Evolutionary conservation across 768 basidiomycete species (phyloP), one percentile per base, ranked within the genome.

Genomic region (Lactifluus rugatus): DNA sequence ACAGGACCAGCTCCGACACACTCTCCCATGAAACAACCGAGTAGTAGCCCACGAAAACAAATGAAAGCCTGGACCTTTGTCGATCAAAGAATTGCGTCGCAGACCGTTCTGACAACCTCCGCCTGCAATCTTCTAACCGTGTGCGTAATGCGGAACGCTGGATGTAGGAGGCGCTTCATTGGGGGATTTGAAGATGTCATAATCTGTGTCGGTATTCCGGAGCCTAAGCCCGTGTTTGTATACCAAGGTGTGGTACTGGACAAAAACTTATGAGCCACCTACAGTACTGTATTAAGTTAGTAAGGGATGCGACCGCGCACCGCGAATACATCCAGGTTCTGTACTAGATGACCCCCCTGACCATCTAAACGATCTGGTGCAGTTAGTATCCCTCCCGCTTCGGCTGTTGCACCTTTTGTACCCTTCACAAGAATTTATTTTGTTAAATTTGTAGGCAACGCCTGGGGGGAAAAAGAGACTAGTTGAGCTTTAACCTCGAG

Each of bases 301-400:
- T 66, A 5, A 81, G 48, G 7, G 80, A 78, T 88, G 45, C 83
- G 75, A 0, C 87, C 89, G 67, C 91, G 89, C 34, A 79, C 50
- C 8, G 83, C 87, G 52, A 92, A 67, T 0, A 81, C 74, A 26
- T 85, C 79, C 36, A 92, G 72, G 68, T 92, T 92, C 71, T 81
- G 80, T 41, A 76, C 74, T 77, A 85, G 89, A 67, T 92, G 88
- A 74, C 81, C 63, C 78, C 77, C 3, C 88, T 89, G 42, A 90
- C 87, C 62, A 91, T 87, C 70, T 97, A 93, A 63, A 97, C 78
- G 54, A 95, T 74, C 28, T 93, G 78, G 72, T 96, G 79, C 94
- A 78, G 72, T 96, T 79, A 11, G 85, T 90, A 13, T 93, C 92
- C 61, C 82, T 80, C 37, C 78, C 78, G 28, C 73, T 31, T n/a